phyloP scores from a whole-genome alignment of 2,329 filamentous ascomycete genomes.

The Aspergillus sp. region DNA sequence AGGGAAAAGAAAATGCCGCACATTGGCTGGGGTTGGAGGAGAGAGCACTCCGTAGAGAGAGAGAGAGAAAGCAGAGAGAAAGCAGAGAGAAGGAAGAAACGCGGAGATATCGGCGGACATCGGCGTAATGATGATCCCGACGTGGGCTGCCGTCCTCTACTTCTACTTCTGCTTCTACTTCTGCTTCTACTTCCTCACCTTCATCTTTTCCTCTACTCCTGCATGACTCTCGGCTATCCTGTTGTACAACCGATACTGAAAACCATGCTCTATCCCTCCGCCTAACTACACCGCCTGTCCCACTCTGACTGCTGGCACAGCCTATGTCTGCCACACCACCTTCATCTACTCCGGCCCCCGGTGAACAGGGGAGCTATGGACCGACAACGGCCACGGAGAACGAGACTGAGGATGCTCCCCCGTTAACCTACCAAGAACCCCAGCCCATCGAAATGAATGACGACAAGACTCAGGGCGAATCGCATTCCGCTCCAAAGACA shows the following conservation, averaged over 20 bases:
- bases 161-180: neutral
- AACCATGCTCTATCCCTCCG: slow-evolving; percentile 4
- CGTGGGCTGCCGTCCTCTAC: neutral
- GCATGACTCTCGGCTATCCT: neutral
- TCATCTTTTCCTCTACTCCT: neutral
- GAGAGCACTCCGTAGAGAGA: neutral
- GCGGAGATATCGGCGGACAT: too few relatives aligned
- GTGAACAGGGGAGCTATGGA: slow-evolving; percentile 16
- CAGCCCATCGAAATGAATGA: slow-evolving; percentile 8
- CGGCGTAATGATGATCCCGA: slow-evolving; percentile 28
- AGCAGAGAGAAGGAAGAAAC: neutral
- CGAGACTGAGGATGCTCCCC: slow-evolving; percentile 13
- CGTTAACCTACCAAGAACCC: slow-evolving; percentile 2
- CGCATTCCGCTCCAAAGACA: slow-evolving; percentile 2
- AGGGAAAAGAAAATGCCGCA: slow-evolving; percentile 47
- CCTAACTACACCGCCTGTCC: slow-evolving; percentile 5
- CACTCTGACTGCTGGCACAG: slow-evolving; percentile 34
- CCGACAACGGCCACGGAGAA: slow-evolving; percentile 9
- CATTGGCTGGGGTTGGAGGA: slow-evolving; percentile 22
- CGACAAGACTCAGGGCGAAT: slow-evolving; percentile 4
- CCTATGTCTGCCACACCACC: slow-evolving; percentile 27
- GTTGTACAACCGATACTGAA: neutral
- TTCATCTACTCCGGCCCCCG: slow-evolving; percentile 14
- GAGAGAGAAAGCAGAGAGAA: slow-evolving; percentile 3
- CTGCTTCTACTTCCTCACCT: neutral